These are phyloP conservation scores for Phytophthora podocarpi DNA, from an alignment of 352 stramenopile genomes.

Conservation along the genomic window DNA sequence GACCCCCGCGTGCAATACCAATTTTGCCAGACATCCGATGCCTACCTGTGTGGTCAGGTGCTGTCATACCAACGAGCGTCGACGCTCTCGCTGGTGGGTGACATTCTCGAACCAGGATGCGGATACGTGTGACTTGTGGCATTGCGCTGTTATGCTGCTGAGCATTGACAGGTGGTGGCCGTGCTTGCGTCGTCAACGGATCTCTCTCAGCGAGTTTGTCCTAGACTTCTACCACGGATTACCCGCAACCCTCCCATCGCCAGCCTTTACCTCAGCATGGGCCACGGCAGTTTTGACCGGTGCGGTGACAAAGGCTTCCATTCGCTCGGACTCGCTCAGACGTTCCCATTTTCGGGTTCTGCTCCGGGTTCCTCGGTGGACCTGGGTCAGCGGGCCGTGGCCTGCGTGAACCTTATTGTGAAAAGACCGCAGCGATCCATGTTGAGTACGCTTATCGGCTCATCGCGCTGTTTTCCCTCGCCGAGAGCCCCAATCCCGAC, in stretches of 20 bases:
- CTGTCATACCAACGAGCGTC: background rate
- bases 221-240: background rate
- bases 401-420: no score
- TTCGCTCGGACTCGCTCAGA: no score
- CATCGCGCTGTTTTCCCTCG: no score
- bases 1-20: background rate
- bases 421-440: no score
- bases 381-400: no score
- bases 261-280: no score
- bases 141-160: background rate
- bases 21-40: constrained; percentile 12
- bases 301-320: no score
- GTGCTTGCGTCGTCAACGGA: background rate
- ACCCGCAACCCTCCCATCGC: background rate
- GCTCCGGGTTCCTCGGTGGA: no score
- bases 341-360: no score
- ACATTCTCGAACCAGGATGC: background rate
- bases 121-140: constrained; percentile 2
- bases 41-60: constrained; percentile 8
- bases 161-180: background rate
- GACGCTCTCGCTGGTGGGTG: background rate
- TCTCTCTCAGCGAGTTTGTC: background rate
- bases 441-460: no score
- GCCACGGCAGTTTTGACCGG: no score
- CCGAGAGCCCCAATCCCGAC: no score